phyloP scores from a whole-genome alignment of 2,329 filamentous ascomycete species.

The Pleurostoma richardsiae region DNA sequence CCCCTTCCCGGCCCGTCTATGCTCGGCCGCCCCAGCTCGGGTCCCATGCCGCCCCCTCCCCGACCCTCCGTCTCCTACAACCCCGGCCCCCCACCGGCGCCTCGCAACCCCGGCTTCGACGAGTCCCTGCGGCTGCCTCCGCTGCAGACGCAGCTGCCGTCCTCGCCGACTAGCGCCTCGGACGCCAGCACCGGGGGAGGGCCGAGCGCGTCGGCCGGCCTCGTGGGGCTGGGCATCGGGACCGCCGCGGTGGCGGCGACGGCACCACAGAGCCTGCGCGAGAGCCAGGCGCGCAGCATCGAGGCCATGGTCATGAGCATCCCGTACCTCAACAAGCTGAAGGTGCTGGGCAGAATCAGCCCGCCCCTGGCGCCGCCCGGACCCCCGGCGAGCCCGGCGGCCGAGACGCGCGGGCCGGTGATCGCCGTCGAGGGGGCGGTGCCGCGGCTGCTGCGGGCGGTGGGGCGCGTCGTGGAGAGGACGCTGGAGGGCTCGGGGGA shows the following conservation, averaged over 20 bases:
- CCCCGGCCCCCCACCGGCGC: constrained; percentile 21
- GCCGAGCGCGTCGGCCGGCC: constrained; percentile 4
- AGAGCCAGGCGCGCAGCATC: constrained; percentile 38
- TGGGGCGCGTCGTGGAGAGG: constrained; percentile 60
- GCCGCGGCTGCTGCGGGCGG: constrained; percentile 38
- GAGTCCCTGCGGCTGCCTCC: constrained; percentile 50
- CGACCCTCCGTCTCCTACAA: constrained; percentile 32
- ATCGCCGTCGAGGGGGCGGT: constrained; percentile 79
- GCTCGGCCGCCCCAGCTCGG: constrained; percentile 1
- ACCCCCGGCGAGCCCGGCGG: constrained; percentile 15
- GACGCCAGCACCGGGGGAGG: constrained; percentile 17
- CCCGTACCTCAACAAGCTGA: constrained; percentile 69
- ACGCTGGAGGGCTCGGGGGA: constrained; percentile 48
- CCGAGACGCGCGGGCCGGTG: constrained; percentile 64
- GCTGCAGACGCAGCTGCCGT: constrained; percentile 37
- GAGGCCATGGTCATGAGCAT: constrained; percentile 73
- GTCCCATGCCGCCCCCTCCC: constrained; percentile 50
- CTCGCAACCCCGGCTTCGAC: constrained; percentile 44
- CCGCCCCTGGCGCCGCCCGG: constrained; percentile 51
- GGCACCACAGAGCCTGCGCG: constrained; percentile 7
- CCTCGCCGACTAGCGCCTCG: constrained; percentile 13
- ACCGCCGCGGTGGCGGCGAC: constrained; percentile 3
- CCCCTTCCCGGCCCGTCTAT: constrained; percentile 9
- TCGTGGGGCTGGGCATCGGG: constrained; percentile 5
- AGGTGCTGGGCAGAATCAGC: constrained; percentile 69